Evolutionary conservation across 2,329 filamentous ascomycete species (phyloP).

Genomic region (Xylariales sp.): DNA sequence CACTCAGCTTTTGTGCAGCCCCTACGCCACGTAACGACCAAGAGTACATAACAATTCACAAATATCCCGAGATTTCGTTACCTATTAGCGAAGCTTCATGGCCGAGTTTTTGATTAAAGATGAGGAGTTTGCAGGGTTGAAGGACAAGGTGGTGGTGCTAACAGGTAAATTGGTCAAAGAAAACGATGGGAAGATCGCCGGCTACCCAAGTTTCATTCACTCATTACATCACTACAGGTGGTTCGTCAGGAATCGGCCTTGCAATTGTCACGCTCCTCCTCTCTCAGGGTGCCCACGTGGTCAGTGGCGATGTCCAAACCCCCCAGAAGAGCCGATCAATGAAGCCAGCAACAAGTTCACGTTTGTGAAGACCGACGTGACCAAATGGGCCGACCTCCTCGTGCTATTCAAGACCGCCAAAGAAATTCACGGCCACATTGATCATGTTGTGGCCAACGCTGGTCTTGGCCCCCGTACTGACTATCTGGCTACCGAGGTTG

Average conservation of each 20-base stretch:
- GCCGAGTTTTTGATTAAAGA: constrained; percentile 41
- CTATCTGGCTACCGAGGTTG: constrained; percentile 41
- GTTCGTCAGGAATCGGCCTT: constrained; percentile 57
- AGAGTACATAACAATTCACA: no score
- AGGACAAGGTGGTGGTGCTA: constrained; percentile 46
- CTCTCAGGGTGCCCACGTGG: constrained; percentile 47
- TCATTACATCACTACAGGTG: constrained; percentile 31
- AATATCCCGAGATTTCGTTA: no score
- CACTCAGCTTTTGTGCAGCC: no score
- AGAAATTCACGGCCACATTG: constrained; percentile 67
- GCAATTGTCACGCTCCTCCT: constrained; percentile 49
- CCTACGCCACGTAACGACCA: no score
- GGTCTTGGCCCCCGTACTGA: constrained; percentile 43
- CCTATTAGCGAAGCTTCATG: no score
- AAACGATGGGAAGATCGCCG: no score
- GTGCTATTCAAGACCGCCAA: constrained; percentile 47
- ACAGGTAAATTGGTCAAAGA: constrained; percentile 46
- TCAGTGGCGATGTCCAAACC: constrained; percentile 49
- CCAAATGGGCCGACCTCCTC: constrained; percentile 43
- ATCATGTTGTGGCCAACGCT: constrained; percentile 69
- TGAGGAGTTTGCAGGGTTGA: constrained; percentile 34
- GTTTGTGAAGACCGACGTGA: constrained; percentile 43
- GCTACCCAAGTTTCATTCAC: constrained; percentile 10
- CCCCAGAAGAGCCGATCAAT: constrained; percentile 22
- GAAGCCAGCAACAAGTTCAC: constrained; percentile 21